phyloP scores from a whole-genome alignment of 495 filamentous ascomycete genomes.

The Podospora appendiculata region DNA sequence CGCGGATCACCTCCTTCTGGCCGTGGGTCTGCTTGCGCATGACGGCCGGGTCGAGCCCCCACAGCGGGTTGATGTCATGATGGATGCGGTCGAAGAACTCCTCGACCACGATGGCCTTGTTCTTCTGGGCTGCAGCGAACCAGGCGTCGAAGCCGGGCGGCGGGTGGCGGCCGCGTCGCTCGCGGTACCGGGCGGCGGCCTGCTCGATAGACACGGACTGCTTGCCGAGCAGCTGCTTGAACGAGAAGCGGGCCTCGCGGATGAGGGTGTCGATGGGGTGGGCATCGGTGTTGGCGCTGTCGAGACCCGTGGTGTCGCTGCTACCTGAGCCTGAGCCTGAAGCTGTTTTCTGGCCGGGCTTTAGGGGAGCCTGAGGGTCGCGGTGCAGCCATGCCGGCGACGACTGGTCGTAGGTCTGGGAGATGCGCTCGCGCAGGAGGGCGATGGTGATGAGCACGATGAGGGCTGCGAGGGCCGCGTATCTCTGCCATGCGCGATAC shows the following conservation, averaged over 20 bases:
- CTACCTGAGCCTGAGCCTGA: too few species aligned
- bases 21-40: conserved; percentile 39
- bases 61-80: conserved; percentile 57
- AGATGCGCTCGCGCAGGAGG: too few species aligned
- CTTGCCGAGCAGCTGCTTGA: conserved; percentile 29
- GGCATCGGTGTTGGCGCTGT: background rate
- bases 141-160: conserved; percentile 61
- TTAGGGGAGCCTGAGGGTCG: too few species aligned
- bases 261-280: conserved; percentile 40
- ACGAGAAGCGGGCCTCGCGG: conserved; percentile 22
- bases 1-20: conserved; percentile 39
- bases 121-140: conserved; percentile 50
- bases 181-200: conserved; percentile 50
- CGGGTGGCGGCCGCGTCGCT: conserved; percentile 56
- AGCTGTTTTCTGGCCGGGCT: too few species aligned
- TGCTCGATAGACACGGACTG: conserved; percentile 41
- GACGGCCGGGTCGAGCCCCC: conserved; percentile 45
- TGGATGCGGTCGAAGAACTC: conserved; percentile 62
- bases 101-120: conserved; percentile 52
- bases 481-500: too few species aligned
- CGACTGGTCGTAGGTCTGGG: too few species aligned
- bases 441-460: too few species aligned
- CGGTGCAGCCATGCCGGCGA: too few species aligned
- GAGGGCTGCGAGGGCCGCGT: too few species aligned
- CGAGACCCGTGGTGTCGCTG: background rate